These are phyloP conservation scores for Ogataea hybrid DNA, from an alignment of 1,139 yeast genomes.

Conservation along the genomic window DNA sequence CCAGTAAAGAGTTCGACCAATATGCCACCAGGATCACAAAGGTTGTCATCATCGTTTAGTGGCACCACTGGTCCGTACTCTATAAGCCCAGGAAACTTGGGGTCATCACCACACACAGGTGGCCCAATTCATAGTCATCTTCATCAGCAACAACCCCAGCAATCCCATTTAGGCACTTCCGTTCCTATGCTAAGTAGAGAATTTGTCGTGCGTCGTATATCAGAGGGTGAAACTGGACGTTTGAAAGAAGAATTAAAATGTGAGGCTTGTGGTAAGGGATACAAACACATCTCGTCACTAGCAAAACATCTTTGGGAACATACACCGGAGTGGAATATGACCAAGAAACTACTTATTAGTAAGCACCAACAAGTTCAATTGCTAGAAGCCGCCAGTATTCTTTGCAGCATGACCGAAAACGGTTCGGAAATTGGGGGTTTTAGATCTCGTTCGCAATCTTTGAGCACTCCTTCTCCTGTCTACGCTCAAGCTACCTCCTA, in stretches of 20 bases:
- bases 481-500: background rate
- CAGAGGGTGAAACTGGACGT: constrained; percentile 85
- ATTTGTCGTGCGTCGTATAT: constrained; percentile 76
- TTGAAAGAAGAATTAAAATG: constrained; percentile 80
- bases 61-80: constrained; percentile 11
- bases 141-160: constrained; percentile 26
- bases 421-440: constrained; percentile 15
- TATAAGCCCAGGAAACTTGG: constrained; percentile 2
- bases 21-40: constrained; percentile 3
- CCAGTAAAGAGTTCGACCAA: constrained; percentile 18
- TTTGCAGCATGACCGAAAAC: constrained; percentile 74
- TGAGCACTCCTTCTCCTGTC: constrained; percentile 17
- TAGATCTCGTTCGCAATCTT: constrained; percentile 19
- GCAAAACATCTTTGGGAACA: constrained; percentile 84
- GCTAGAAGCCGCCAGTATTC: constrained; percentile 82
- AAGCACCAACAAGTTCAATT: constrained; percentile 91
- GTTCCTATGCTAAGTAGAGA: constrained; percentile 54
- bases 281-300: constrained; percentile 78
- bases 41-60: constrained; percentile 13
- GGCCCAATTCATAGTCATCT: constrained; percentile 25
- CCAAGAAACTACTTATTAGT: constrained; percentile 75
- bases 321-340: constrained; percentile 90
- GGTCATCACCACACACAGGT: constrained; percentile 21
- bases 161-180: constrained; percentile 14
- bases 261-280: constrained; percentile 89